phyloP scores from a whole-genome alignment of 2,329 filamentous ascomycete species.

The Ophiosphaerella narmari region DNA sequence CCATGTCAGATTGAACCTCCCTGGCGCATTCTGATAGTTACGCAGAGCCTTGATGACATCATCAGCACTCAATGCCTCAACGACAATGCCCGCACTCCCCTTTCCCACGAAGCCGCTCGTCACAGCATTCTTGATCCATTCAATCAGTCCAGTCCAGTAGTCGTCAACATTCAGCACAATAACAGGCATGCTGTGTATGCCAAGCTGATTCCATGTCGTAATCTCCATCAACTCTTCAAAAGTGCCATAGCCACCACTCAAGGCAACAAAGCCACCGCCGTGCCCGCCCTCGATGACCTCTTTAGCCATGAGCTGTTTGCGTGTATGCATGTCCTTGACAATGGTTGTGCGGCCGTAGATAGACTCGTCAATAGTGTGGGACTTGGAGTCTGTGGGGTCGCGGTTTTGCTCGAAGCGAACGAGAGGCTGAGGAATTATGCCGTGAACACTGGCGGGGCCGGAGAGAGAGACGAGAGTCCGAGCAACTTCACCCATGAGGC shows the following conservation, averaged over 20 bases:
- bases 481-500: constrained; percentile 93
- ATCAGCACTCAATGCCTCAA: constrained; percentile 72
- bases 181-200: constrained; percentile 78
- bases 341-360: constrained; percentile 84
- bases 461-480: constrained; percentile 81
- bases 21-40: constrained; percentile 75
- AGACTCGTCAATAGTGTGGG: constrained; percentile 60
- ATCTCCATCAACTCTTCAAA: constrained; percentile 94
- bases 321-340: constrained; percentile 93
- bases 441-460: constrained; percentile 82
- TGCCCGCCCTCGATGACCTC: constrained; percentile 81
- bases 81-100: constrained; percentile 75
- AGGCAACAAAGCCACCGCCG: constrained; percentile 85
- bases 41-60: constrained; percentile 72
- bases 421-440: constrained; percentile 87
- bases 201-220: constrained; percentile 93
- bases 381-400: constrained; percentile 49
- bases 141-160: constrained; percentile 86
- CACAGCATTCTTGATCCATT: constrained; percentile 79
- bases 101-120: constrained; percentile 75
- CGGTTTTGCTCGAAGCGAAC: constrained; percentile 74
- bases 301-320: constrained; percentile 91
- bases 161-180: constrained; percentile 85
- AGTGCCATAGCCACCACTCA: constrained; percentile 90
- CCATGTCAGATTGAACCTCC: constrained; percentile 83